These are phyloP conservation scores for Tulasnella calospora DNA, from an alignment of 768 basidiomycete species.

Conservation along the genomic window DNA sequence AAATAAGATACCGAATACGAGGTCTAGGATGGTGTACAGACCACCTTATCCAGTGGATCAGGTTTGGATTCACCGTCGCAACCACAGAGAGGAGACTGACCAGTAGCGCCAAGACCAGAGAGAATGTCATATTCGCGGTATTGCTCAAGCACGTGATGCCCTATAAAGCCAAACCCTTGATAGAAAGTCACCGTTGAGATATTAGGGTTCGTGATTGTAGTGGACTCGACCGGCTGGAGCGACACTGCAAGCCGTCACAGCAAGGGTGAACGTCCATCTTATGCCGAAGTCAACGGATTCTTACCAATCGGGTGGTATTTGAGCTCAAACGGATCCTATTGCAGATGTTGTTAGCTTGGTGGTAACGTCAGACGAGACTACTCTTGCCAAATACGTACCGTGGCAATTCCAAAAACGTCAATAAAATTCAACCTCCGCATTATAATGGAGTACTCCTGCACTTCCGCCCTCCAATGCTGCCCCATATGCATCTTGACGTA, in stretches of 20 bases:
- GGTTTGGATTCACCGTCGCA: not conserved
- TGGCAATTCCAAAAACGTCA: slow-evolving; percentile 13
- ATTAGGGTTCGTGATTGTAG: slow-evolving; percentile 8
- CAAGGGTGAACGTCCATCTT: not conserved
- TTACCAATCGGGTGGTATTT: slow-evolving; percentile 19
- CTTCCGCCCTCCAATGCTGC: slow-evolving; percentile 3
- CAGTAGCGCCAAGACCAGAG: slow-evolving; percentile 19
- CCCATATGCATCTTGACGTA: slow-evolving; percentile 16
- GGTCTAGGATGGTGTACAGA: slow-evolving; percentile 18
- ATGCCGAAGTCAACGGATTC: not conserved
- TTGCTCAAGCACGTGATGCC: slow-evolving; percentile 8
- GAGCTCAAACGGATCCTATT: not conserved
- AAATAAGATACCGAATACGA: slow-evolving; percentile 19
- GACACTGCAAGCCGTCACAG: not conserved
- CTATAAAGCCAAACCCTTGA: slow-evolving; percentile 6
- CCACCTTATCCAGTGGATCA: not conserved
- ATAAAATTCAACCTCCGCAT: slow-evolving; percentile 11
- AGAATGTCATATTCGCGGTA: slow-evolving; percentile 12
- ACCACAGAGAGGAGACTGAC: not conserved
- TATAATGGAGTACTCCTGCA: not conserved
- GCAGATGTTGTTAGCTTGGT: not conserved
- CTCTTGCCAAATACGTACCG: not conserved
- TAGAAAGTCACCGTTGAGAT: slow-evolving; percentile 19
- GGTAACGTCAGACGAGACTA: not conserved
- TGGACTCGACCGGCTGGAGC: not conserved